Evolutionary conservation across 192 early-diverging fungal species (phyloP).

Genomic region (Backusella australiensis): DNA sequence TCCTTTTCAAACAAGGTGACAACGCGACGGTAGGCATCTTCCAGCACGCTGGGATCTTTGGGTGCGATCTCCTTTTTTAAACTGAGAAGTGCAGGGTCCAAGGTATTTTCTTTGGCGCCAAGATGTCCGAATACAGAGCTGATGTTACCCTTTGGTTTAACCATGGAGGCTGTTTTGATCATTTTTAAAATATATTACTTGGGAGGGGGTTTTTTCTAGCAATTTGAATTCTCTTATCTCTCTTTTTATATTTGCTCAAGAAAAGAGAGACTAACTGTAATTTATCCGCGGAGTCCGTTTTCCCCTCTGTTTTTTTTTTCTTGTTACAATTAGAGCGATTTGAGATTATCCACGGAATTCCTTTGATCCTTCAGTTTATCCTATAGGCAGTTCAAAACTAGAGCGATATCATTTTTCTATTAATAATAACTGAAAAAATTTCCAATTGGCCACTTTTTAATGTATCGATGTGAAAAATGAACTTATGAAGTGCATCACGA

Average conservation of each 20-base stretch:
- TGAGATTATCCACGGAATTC: neutral
- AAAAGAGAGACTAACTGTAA: neutral
- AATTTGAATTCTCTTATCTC: neutral
- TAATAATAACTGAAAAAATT: neutral
- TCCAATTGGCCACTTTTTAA: neutral
- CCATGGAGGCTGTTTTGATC: neutral
- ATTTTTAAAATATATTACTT: neutral
- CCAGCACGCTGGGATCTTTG: neutral
- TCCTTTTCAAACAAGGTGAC: slow-evolving; percentile 10
- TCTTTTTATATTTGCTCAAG: neutral
- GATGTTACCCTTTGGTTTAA: slow-evolving; percentile 21
- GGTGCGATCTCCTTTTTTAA: slow-evolving; percentile 23
- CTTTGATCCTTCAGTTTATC: neutral
- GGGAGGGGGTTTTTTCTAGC: neutral
- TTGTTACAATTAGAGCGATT: neutral
- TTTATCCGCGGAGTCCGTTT: neutral
- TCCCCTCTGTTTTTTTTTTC: neutral
- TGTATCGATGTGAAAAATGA: too few relatives aligned
- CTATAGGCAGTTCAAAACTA: neutral
- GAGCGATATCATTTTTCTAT: neutral
- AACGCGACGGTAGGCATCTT: slow-evolving; percentile 13
- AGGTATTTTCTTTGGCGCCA: slow-evolving; percentile 7
- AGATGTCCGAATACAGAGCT: slow-evolving; percentile 23
- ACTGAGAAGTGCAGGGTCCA: slow-evolving; percentile 17
- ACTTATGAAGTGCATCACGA: neutral